Percentiles rank a stretch among this genome's conserved stretches.
Conservation (phyloP, 148 eudicot genomes). For the Camellia granthamiana region DNA sequence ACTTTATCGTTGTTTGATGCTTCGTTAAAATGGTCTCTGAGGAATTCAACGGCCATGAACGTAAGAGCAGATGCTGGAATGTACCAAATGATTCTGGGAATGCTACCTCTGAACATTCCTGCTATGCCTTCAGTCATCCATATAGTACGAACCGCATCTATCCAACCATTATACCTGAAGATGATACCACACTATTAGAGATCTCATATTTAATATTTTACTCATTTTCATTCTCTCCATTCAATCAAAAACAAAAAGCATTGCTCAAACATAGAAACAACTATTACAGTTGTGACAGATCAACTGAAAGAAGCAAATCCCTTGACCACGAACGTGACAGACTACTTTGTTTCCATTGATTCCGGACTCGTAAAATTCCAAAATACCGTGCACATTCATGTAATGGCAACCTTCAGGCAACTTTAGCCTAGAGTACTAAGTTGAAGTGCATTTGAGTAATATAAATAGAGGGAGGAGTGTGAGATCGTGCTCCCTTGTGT, state of each 20-base stretch:
- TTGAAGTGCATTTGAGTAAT: background rate
- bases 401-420: background rate
- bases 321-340: background rate
- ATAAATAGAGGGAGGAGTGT: background rate
- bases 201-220: background rate
- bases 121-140: slow-evolving; percentile 69
- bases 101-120: slow-evolving; percentile 80
- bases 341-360: background rate
- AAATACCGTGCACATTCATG: background rate
- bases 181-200: background rate
- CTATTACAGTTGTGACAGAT: background rate
- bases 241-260: background rate
- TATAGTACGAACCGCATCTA: slow-evolving; percentile 58
- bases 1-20: slow-evolving; percentile 16
- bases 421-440: background rate
- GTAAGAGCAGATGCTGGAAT: slow-evolving; percentile 90
- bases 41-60: slow-evolving; percentile 89
- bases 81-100: slow-evolving; percentile 84
- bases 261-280: background rate
- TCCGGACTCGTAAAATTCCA: background rate
- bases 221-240: background rate
- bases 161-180: slow-evolving; percentile 86
- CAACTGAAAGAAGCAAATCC: no score
- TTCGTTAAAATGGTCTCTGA: slow-evolving; percentile 61
- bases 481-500: background rate